Evolutionary conservation across 2,329 filamentous ascomycete genomes (phyloP).

Genomic region (Blastomyces parvus): DNA sequence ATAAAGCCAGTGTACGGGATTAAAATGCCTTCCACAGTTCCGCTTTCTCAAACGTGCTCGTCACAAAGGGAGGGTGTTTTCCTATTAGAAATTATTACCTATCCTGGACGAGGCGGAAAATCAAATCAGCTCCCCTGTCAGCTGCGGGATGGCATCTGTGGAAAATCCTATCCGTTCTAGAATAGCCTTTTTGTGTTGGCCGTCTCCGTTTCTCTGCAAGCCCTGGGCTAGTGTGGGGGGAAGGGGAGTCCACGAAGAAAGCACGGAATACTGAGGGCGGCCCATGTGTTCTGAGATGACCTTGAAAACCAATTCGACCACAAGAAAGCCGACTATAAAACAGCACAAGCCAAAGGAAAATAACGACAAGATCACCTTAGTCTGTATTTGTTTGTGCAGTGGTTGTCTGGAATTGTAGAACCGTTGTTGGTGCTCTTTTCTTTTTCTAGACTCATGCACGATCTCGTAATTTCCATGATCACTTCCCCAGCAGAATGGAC

Average conservation of each 20-base stretch:
- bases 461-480: neutral
- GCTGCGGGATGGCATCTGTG: neutral
- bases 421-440: neutral
- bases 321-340: neutral
- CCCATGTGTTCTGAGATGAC: neutral
- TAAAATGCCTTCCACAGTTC: neutral
- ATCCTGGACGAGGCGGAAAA: neutral
- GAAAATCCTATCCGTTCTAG: neutral
- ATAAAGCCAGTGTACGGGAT: neutral
- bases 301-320: neutral
- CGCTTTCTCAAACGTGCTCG: neutral
- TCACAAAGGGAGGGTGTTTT: neutral
- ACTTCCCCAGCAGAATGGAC: neutral
- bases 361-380: neutral
- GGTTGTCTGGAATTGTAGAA: neutral
- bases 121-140: neutral
- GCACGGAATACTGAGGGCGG: neutral
- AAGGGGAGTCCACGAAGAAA: neutral
- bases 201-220: neutral
- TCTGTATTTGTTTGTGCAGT: neutral
- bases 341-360: neutral
- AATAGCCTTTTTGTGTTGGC: neutral
- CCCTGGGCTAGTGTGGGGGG: neutral
- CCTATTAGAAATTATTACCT: neutral
- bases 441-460: neutral